Evolutionary conservation across 805 yeast species (phyloP).

Genomic region (Yarrowia phangngaensis): DNA sequence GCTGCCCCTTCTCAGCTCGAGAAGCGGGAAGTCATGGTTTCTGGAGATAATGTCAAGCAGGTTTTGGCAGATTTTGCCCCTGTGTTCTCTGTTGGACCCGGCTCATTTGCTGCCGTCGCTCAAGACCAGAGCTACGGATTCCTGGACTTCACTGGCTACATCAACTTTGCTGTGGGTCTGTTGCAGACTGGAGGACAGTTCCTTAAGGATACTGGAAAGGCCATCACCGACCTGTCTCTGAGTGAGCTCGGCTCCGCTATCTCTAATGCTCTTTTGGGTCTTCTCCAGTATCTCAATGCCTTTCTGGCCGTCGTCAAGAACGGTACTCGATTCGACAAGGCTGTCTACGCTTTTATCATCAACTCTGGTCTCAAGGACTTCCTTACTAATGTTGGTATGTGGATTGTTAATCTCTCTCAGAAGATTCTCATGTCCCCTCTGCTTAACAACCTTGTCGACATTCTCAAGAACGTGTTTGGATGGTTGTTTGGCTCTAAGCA

Average conservation of each 20-base stretch:
- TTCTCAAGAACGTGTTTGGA: conserved; percentile 23
- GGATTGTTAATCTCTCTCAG: conserved; percentile 24
- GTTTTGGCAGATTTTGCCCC: conserved; percentile 17
- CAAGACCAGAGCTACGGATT: no score
- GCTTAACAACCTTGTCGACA: conserved; percentile 25
- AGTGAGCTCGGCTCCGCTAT: conserved; percentile 21
- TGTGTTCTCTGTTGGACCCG: conserved; percentile 8
- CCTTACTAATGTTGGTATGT: conserved; percentile 24
- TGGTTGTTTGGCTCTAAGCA: conserved; percentile 27
- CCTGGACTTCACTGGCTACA: no score
- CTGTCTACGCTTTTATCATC: conserved; percentile 22
- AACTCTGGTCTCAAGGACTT: conserved; percentile 24
- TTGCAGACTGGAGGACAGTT: no score
- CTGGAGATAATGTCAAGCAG: conserved; percentile 21
- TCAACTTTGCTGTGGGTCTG: no score
- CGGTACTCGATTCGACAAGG: conserved; percentile 14
- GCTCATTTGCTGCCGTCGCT: no score
- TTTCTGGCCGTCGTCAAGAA: conserved; percentile 18
- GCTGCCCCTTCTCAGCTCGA: conserved; percentile 12
- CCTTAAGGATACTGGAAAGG: conserved; percentile 23
- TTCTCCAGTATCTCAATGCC: conserved; percentile 24
- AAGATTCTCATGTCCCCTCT: conserved; percentile 26
- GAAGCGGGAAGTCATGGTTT: conserved; percentile 6
- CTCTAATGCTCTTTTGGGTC: conserved; percentile 19
- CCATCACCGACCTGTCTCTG: conserved; percentile 23